Percentiles rank a stretch among this genome's conserved stretches.
These are phyloP conservation scores for Pseudocercospora crystallina DNA, from an alignment of 2,329 filamentous ascomycete species.

Conservation along the genomic window DNA sequence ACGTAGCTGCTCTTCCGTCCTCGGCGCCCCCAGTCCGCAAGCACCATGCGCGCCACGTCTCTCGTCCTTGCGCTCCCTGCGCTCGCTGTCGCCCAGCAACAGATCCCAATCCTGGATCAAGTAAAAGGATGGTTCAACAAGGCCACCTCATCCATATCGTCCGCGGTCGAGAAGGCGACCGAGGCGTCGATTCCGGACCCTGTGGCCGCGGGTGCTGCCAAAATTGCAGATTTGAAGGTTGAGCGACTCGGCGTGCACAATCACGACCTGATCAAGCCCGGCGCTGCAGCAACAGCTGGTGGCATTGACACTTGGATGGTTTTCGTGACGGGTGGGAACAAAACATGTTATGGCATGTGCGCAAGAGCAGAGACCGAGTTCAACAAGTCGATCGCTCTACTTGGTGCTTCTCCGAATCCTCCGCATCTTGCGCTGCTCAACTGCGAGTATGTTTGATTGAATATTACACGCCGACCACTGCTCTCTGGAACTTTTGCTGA, in stretches of 20 bases:
- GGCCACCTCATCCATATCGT: slow-evolving; percentile 57
- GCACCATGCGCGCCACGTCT: slow-evolving; percentile 53
- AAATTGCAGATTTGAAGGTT: slow-evolving; percentile 54
- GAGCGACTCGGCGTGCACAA: slow-evolving; percentile 64
- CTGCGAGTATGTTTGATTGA: slow-evolving; percentile 55
- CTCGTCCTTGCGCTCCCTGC: slow-evolving; percentile 54
- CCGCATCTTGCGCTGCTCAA: slow-evolving; percentile 70
- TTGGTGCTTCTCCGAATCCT: slow-evolving; percentile 59
- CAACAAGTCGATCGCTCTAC: slow-evolving; percentile 51
- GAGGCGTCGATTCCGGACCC: slow-evolving; percentile 47
- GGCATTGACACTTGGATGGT: slow-evolving; percentile 75
- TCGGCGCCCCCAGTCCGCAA: too few relatives aligned
- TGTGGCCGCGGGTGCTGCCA: slow-evolving; percentile 39
- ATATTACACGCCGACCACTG: too few relatives aligned
- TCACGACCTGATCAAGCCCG: slow-evolving; percentile 69
- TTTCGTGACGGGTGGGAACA: slow-evolving; percentile 72
- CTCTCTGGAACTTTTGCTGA: too few relatives aligned
- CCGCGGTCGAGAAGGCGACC: slow-evolving; percentile 53
- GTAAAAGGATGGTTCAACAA: slow-evolving; percentile 55
- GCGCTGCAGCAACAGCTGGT: slow-evolving; percentile 56
- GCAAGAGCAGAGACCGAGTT: slow-evolving; percentile 61
- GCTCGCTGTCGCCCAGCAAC: slow-evolving; percentile 54
- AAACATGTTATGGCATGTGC: slow-evolving; percentile 74
- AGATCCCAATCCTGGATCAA: slow-evolving; percentile 63
- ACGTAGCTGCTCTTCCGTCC: too few relatives aligned